Conservation (phyloP, 352 stramenopile species). For the Globisporangium paroecandrum region DNA sequence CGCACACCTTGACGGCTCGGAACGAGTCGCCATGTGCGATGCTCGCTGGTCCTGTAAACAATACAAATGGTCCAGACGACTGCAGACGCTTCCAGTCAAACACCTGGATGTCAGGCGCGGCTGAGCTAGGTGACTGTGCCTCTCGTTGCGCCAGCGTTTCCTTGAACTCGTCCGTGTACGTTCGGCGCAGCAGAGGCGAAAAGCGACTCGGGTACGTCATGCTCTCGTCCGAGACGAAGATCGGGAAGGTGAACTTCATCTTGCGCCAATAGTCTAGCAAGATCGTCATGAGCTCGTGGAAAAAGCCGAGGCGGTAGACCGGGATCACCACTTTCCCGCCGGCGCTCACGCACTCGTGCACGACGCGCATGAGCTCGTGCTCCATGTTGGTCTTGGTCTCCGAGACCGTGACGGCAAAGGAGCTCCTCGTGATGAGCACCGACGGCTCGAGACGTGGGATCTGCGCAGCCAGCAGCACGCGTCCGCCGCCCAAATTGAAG, state of each 20-base stretch:
- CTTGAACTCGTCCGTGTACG: constrained; percentile 49
- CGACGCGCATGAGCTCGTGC: constrained; percentile 71
- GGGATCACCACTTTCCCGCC: constrained; percentile 85
- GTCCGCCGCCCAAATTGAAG: constrained; percentile 72
- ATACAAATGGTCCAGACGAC: constrained; percentile 60
- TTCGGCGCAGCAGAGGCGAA: constrained; percentile 54
- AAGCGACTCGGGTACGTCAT: constrained; percentile 63
- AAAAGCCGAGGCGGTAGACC: constrained; percentile 71
- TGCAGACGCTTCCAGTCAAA: constrained; percentile 77
- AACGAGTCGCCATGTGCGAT: constrained; percentile 72
- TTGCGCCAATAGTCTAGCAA: constrained; percentile 70
- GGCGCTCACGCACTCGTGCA: constrained; percentile 71
- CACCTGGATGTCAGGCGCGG: constrained; percentile 21
- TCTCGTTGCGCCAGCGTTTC: constrained; percentile 29
- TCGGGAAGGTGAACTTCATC: constrained; percentile 49
- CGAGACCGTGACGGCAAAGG: constrained; percentile 80
- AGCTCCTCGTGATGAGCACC: constrained; percentile 61
- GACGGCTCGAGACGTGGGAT: constrained; percentile 64
- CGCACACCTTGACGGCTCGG: constrained; percentile 55
- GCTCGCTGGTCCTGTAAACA: constrained; percentile 78
- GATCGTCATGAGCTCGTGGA: constrained; percentile 76
- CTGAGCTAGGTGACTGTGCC: constrained; percentile 7
- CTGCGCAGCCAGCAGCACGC: constrained; percentile 63
- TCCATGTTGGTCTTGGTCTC: constrained; percentile 81
- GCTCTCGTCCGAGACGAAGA: constrained; percentile 60